Evolutionary conservation across 768 basidiomycete genomes (phyloP), one percentile per base, ranked within the genome.

Genomic region (Tephrocybe sp.): DNA sequence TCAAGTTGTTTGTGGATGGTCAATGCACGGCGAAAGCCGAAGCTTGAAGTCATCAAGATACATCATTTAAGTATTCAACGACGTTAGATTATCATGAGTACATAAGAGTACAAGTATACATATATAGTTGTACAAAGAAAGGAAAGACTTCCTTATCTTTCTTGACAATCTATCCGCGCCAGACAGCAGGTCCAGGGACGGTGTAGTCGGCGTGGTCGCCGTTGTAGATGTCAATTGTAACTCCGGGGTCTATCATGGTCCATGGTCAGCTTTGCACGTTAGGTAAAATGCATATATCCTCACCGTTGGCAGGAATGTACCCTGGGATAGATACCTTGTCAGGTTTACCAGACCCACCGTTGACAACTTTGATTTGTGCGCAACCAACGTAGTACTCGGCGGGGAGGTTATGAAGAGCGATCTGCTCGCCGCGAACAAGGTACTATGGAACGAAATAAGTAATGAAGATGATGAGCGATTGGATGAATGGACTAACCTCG

Each of bases 251-350:
- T 60, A 46, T 48, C 25, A 7, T 36, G 23, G 18, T 12, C 6
- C 31, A 21, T n/a, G 36, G 10, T 8, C 27, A 18, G 18, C 9
- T 8, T n/a, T 36, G 33, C 33, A 34, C 15, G 33, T 34, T 12
- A 34, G 13, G 31, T 10, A 45, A 9, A 21, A 16, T 6, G 8
- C 4, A 45, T 45, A 31, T 18, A 25, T 16, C 36, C 63, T 40
- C 45, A 68, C 69, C 70, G 42, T 57, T 47, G 6, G 69, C 54
- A 23, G 69, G 61, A 48, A 75, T 72, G 45, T 75, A 74, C 49
- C 77, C 75, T 16, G 76, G 76, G 57, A 78, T 76, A 27, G 72
- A 63, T 31, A 77, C 76, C 45, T 72, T 77, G 11, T 66, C 54
- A 1, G 75, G 75, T 18, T 52, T 71, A 7, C 73, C 75, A 49